Conservation (phyloP, 805 yeast species). For the Candida qinlingensis region DNA sequence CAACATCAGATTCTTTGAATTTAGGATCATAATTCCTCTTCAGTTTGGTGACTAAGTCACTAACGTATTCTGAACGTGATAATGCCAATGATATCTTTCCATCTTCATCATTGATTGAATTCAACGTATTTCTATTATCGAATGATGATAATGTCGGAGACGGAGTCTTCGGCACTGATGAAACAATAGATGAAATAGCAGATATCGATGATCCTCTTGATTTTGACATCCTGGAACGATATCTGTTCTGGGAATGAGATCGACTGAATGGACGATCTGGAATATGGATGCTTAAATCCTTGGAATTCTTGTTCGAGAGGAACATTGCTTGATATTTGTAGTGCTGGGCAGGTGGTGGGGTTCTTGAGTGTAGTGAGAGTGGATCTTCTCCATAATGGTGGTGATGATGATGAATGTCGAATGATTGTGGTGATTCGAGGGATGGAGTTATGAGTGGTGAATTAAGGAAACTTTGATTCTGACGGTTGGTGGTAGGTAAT, state of each 20-base stretch:
- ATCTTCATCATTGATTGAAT: not conserved
- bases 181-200: slow-evolving; percentile 24
- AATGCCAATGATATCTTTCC: slow-evolving; percentile 14
- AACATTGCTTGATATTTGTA: slow-evolving; percentile 9
- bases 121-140: not conserved
- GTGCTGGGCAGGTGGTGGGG: not conserved
- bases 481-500: not conserved
- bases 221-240: slow-evolving; percentile 7
- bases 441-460: slow-evolving; percentile 1
- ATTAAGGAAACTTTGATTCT: not conserved
- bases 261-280: slow-evolving; percentile 10
- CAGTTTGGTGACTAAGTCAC: slow-evolving; percentile 7
- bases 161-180: slow-evolving; percentile 24
- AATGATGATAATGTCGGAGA: slow-evolving; percentile 13
- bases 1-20: slow-evolving; percentile 24
- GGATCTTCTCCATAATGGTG: not conserved
- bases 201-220: slow-evolving; percentile 27
- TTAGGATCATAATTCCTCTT: slow-evolving; percentile 13
- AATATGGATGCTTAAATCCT: slow-evolving; percentile 22
- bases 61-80: slow-evolving; percentile 16
- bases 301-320: slow-evolving; percentile 20
- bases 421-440: not conserved
- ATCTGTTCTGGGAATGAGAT: slow-evolving; percentile 1
- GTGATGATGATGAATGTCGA: not conserved
- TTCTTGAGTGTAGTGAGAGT: not conserved